Percentiles rank a stretch among this genome's conserved stretches.
Conservation (phyloP, 306 rosid species). For the Vachellia collinsii region DNA sequence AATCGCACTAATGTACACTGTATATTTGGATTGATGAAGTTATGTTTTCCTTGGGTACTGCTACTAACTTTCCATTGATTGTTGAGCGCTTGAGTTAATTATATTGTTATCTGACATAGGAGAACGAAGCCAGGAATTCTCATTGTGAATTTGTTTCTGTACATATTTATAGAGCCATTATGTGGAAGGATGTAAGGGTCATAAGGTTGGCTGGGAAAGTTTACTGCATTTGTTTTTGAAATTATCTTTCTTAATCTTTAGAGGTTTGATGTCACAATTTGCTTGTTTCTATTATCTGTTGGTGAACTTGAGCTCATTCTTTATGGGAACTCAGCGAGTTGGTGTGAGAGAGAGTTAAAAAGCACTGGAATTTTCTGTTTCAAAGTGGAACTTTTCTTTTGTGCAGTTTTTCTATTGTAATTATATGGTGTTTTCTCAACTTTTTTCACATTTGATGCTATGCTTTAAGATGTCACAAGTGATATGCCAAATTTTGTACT, state of each 20-base stretch:
- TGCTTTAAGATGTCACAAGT: too few relatives aligned
- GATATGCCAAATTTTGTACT: too few relatives aligned
- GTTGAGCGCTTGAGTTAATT: not conserved
- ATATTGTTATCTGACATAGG: not conserved
- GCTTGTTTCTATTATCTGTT: not conserved
- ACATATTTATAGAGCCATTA: not conserved
- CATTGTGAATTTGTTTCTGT: slow-evolving; percentile 1
- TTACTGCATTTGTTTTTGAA: not conserved
- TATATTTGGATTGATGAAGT: not conserved
- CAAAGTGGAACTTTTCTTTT: not conserved
- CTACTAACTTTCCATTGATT: not conserved
- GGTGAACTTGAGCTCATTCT: not conserved
- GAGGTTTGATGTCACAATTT: not conserved
- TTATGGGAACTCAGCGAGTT: too few relatives aligned
- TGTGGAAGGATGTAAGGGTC: not conserved
- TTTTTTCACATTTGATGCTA: too few relatives aligned
- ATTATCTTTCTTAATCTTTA: not conserved
- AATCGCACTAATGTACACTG: not conserved
- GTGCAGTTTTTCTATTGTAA: too few relatives aligned
- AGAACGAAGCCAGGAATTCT: not conserved
- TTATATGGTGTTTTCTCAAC: too few relatives aligned
- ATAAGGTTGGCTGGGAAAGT: not conserved
- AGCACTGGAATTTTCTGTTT: not conserved
- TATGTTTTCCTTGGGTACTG: not conserved
- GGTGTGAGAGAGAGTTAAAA: not conserved